phyloP scores from a whole-genome alignment of 176 grass and related monocot species.

The Carex parvula region DNA sequence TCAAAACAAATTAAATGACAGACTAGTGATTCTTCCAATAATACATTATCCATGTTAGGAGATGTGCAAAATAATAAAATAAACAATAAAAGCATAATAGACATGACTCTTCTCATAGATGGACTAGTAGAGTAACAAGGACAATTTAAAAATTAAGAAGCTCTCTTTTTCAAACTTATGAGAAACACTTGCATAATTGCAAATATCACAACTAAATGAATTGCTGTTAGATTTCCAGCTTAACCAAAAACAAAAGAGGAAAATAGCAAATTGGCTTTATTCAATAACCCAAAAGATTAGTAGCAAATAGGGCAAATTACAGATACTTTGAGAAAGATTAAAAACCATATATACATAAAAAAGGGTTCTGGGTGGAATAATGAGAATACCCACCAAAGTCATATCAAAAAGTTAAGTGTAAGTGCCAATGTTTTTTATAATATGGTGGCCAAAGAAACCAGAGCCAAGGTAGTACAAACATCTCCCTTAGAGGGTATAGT shows the following conservation, averaged over 20 bases:
- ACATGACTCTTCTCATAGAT: background rate
- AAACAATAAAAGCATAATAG: background rate
- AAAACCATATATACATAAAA: background rate
- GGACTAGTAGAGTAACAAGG: background rate
- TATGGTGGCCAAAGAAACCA: background rate
- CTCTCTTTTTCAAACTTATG: background rate
- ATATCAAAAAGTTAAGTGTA: background rate
- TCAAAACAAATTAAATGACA: constrained; percentile 5
- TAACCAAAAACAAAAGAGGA: background rate
- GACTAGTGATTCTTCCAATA: background rate
- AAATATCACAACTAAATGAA: background rate
- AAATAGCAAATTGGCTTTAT: background rate
- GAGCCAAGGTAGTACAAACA: background rate
- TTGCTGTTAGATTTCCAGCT: background rate
- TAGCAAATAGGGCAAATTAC: background rate
- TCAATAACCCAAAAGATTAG: background rate
- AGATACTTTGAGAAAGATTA: background rate
- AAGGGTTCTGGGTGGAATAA: background rate
- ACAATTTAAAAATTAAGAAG: background rate
- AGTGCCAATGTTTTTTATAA: background rate
- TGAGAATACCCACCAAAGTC: background rate
- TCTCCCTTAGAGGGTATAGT: background rate
- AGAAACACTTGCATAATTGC: background rate
- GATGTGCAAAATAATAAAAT: background rate
- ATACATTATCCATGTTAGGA: background rate